phyloP scores from a whole-genome alignment of 2,329 filamentous ascomycete species.

The Ophiocordyceps camponoti-saundersi region DNA sequence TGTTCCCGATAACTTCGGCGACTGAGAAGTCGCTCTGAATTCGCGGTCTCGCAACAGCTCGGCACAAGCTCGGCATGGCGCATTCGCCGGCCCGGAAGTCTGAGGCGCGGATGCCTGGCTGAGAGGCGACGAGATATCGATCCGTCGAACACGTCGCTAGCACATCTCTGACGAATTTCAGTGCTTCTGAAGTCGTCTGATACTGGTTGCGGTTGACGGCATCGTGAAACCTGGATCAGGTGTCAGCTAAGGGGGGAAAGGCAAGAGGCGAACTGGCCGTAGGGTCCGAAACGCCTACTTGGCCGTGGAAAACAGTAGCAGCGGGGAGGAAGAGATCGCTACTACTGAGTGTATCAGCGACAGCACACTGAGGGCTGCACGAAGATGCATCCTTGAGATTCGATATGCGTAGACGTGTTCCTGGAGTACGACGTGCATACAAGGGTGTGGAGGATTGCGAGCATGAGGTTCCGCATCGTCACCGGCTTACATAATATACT shows the following conservation, averaged over 20 bases:
- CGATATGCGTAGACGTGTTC: neutral
- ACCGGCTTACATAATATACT: conserved; percentile 11
- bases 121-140: conserved; percentile 61
- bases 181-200: conserved; percentile 28
- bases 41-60: conserved; percentile 16
- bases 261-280: neutral
- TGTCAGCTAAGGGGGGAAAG: neutral
- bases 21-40: conserved; percentile 27
- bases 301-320: conserved; percentile 72
- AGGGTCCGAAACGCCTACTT: conserved; percentile 37
- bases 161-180: conserved; percentile 26
- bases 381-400: conserved; percentile 33
- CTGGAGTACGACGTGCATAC: too few relatives aligned
- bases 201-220: conserved; percentile 22
- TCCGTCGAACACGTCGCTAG: conserved; percentile 55
- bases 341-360: conserved; percentile 40
- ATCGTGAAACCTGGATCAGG: conserved; percentile 14
- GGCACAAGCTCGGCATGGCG: conserved; percentile 36
- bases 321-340: conserved; percentile 76
- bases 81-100: conserved; percentile 42
- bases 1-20: conserved; percentile 37
- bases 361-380: conserved; percentile 30
- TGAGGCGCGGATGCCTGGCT: conserved; percentile 53
- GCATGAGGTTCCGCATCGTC: neutral
- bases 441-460: too few relatives aligned